Evolutionary conservation across 1,139 yeast genomes (phyloP).

Genomic region (Geotrichum klebahnii): DNA sequence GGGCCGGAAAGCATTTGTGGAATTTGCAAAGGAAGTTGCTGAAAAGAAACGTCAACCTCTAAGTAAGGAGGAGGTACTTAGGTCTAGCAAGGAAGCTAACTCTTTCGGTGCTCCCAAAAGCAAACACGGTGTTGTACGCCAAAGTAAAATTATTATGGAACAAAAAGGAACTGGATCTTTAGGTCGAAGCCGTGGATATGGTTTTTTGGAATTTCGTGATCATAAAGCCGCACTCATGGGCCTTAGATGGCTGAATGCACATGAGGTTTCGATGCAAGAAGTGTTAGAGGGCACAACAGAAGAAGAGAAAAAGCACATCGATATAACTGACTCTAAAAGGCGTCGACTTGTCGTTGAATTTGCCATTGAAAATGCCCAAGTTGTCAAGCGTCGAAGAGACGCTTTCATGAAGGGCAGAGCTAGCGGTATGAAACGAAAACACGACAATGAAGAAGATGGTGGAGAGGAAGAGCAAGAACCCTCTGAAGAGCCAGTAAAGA

Average conservation of each 20-base stretch:
- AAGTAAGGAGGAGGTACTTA: constrained; percentile 78
- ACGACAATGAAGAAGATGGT: constrained; percentile 41
- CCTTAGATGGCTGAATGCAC: constrained; percentile 94
- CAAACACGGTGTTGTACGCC: constrained; percentile 84
- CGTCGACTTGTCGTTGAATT: constrained; percentile 89
- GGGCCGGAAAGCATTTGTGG: constrained; percentile 91
- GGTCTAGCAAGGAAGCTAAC: constrained; percentile 69
- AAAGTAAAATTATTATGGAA: constrained; percentile 89
- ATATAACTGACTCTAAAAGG: constrained; percentile 47
- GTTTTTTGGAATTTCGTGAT: constrained; percentile 88
- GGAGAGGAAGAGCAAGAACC: constrained; percentile 29
- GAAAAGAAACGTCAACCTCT: constrained; percentile 73
- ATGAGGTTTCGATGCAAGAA: constrained; percentile 70
- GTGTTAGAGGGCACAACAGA: constrained; percentile 66
- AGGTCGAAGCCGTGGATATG: constrained; percentile 95
- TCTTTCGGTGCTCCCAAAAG: constrained; percentile 53
- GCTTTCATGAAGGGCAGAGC: constrained; percentile 29
- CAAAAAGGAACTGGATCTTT: constrained; percentile 80
- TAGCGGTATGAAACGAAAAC: constrained; percentile 34
- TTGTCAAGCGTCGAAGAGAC: constrained; percentile 83
- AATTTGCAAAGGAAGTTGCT: constrained; percentile 89
- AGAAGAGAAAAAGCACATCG: constrained; percentile 55
- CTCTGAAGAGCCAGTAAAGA: constrained; percentile 26
- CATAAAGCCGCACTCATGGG: constrained; percentile 95
- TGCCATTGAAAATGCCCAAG: constrained; percentile 92